Conservation (phyloP, 306 rosid species). For the Pterocarpus macrocarpus region DNA sequence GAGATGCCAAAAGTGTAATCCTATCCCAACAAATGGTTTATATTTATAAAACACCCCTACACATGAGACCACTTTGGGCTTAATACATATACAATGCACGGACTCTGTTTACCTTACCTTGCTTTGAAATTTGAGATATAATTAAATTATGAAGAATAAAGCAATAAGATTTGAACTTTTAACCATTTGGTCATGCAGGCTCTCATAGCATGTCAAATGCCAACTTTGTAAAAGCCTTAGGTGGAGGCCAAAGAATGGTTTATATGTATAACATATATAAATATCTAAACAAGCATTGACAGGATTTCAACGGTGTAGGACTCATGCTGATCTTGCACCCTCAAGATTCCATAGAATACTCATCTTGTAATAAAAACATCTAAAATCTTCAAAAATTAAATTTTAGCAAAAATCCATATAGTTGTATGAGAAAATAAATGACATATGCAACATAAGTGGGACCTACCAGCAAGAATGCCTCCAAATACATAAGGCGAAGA, state of each 20-base stretch:
- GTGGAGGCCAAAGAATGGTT: constrained; percentile 3
- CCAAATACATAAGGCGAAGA: constrained; percentile 71
- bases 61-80: background rate
- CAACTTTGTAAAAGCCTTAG: background rate
- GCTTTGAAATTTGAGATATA: background rate
- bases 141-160: background rate
- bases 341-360: constrained; percentile 29
- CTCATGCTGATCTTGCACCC: constrained; percentile 35
- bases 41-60: background rate
- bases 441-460: constrained; percentile 47
- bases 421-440: constrained; percentile 36
- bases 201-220: background rate
- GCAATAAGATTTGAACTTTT: background rate
- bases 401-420: background rate
- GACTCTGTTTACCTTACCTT: background rate
- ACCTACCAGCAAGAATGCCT: constrained; percentile 97
- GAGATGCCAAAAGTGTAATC: background rate
- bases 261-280: background rate
- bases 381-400: constrained; percentile 11
- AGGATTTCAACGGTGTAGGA: constrained; percentile 33
- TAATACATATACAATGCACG: background rate
- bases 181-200: background rate
- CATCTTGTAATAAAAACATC: constrained; percentile 29
- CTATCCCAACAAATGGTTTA: background rate
- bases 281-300: constrained; percentile 30